phyloP scores from a whole-genome alignment of 2,329 filamentous ascomycete genomes.

The Fusarium zealandicum region DNA sequence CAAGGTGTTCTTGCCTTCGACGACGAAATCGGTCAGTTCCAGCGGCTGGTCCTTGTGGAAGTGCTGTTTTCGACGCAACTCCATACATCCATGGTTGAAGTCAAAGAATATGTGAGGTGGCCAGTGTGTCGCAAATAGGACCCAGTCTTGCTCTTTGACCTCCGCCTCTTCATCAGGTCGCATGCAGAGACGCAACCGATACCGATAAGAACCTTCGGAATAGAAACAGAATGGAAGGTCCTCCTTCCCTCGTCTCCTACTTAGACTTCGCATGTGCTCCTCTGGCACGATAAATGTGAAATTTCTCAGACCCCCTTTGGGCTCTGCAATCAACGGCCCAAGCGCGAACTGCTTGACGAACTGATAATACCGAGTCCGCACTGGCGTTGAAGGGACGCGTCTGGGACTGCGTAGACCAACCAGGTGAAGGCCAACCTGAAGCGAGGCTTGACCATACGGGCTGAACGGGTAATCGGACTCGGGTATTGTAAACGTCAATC shows the following conservation, averaged over 20 bases:
- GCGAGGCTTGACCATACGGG: conserved; percentile 51
- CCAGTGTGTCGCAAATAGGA: conserved; percentile 71
- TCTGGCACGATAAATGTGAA: conserved; percentile 57
- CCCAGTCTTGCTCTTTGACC: conserved; percentile 64
- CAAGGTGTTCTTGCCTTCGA: conserved; percentile 67
- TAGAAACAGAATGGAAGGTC: conserved; percentile 51
- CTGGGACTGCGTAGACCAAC: conserved; percentile 57
- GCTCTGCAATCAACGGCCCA: conserved; percentile 51
- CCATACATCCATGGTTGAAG: conserved; percentile 68
- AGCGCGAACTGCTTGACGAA: conserved; percentile 61
- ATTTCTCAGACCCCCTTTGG: conserved; percentile 49
- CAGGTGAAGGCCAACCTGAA: conserved; percentile 56
- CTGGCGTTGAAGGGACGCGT: conserved; percentile 44
- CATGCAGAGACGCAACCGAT: conserved; percentile 73
- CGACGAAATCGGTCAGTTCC: conserved; percentile 71
- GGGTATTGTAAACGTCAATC: conserved; percentile 18
- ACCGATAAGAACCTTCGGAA: conserved; percentile 63
- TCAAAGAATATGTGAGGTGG: conserved; percentile 72
- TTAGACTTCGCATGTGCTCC: conserved; percentile 47
- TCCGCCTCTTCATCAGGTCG: conserved; percentile 16
- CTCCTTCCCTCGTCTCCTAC: conserved; percentile 38
- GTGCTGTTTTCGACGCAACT: conserved; percentile 71
- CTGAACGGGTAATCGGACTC: conserved; percentile 51
- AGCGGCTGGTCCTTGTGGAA: conserved; percentile 78
- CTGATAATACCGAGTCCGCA: conserved; percentile 60